These are phyloP conservation scores for Tulasnella sp. DNA, from an alignment of 768 basidiomycete species.

Conservation along the genomic window DNA sequence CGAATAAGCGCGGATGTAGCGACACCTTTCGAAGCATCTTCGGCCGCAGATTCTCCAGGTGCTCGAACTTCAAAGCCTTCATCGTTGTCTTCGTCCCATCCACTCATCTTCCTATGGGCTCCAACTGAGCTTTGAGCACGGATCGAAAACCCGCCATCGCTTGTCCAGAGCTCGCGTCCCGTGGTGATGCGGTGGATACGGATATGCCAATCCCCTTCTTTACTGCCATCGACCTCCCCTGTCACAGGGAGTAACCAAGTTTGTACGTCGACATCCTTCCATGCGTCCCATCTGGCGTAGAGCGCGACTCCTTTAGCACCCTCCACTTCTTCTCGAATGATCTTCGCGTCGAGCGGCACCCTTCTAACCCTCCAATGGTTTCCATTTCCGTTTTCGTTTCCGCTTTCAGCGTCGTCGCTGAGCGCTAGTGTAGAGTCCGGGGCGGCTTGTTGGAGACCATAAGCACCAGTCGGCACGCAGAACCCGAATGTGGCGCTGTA, in stretches of 20 bases:
- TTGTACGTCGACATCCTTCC: conserved; percentile 66
- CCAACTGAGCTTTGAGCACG: conserved; percentile 62
- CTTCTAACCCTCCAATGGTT: conserved; percentile 60
- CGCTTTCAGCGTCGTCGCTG: conserved; percentile 49
- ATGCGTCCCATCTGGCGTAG: conserved; percentile 68
- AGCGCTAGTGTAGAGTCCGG: conserved; percentile 69
- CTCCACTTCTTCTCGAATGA: conserved; percentile 32
- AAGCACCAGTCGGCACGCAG: conserved; percentile 63
- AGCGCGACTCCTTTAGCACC: conserved; percentile 45
- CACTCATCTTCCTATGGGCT: conserved; percentile 52
- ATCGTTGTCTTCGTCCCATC: conserved; percentile 35
- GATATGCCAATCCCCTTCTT: conserved; percentile 59
- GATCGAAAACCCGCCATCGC: conserved; percentile 68
- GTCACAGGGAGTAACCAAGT: conserved; percentile 61
- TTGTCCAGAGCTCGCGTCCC: conserved; percentile 50
- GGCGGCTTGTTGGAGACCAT: conserved; percentile 65
- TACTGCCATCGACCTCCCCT: conserved; percentile 37
- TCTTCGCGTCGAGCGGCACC: conserved; percentile 19
- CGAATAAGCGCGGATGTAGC: conserved; percentile 49
- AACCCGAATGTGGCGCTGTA: conserved; percentile 76
- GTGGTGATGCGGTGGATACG: conserved; percentile 61
- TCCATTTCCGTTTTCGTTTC: conserved; percentile 32
- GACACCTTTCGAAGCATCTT: conserved; percentile 41
- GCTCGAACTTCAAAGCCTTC: conserved; percentile 33
- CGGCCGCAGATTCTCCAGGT: not conserved